Evolutionary conservation across 805 yeast species (phyloP), one percentile per base, ranked within the genome.

Genomic region (Candida gorgasii): DNA sequence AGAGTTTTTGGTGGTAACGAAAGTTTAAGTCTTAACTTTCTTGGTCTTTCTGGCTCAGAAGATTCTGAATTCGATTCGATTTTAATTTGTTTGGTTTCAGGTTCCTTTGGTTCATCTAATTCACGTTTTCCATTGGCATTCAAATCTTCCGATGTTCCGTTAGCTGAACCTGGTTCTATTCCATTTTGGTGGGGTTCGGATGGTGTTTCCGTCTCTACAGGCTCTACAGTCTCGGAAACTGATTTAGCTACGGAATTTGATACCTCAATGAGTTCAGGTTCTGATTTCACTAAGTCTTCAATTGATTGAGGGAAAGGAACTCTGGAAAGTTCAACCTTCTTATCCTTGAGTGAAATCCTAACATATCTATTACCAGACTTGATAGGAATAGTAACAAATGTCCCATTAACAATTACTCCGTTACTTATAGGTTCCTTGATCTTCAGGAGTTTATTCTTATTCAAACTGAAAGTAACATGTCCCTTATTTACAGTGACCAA

Each of bases 241-340:
- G n/a, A n/a, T n/a, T n/a, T n/a, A n/a, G n/a, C n/a, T n/a, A n/a
- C n/a, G n/a, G n/a, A n/a, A n/a, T n/a, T n/a, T n/a, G n/a, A n/a
- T n/a, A n/a, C n/a, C n/a, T n/a, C n/a, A n/a, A n/a, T 22, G 24
- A 22, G 24, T 28, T 40, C 32, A 18, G 42, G 39, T 19, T 36
- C 32, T 38, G 26, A 15, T 6, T 13, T n/a, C n/a, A n/a, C n/a
- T n/a, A n/a, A n/a, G 17, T 35, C 39, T 23, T 23, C n/a, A n/a
- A n/a, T n/a, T n/a, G n/a, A n/a, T n/a, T n/a, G n/a, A n/a, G n/a
- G 12, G 23, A 72, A 67, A 5, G 81, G 79, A 3, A 59, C 63
- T 2, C 75, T 64, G 0, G 81, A 77, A 1, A 71, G 49, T 1
- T 8, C 4, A 2, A 75, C 60, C 30, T 55, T 65, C 45, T 61